A percentile compares a stretch with the other conserved stretches of the same genome.
phyloP scores from a whole-genome alignment of 768 basidiomycete species.

The Hericium alpestre region DNA sequence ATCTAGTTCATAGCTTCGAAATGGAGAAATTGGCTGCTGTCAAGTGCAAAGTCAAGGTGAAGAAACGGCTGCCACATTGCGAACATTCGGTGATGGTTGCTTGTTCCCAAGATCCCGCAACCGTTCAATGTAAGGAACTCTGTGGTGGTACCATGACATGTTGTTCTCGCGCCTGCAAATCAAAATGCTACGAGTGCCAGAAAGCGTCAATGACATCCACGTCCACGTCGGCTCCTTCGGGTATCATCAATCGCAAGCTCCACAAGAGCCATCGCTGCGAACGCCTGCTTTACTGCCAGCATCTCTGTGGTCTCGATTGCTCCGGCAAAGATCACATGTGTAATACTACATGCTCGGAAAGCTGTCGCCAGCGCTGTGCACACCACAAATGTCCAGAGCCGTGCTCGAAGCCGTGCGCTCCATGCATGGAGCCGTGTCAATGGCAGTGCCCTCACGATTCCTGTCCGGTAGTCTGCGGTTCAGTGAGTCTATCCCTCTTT shows the following conservation, averaged over 20 bases:
- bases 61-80: constrained; percentile 20
- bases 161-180: constrained; percentile 21
- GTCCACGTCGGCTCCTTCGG: background rate
- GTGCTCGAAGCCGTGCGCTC: constrained; percentile 23
- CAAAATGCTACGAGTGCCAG: constrained; percentile 22
- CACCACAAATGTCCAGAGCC: constrained; percentile 20
- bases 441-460: constrained; percentile 25
- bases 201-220: background rate
- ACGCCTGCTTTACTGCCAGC: constrained; percentile 21
- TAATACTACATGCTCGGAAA: constrained; percentile 16
- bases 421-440: constrained; percentile 25
- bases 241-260: constrained; percentile 1
- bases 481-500: constrained; percentile 17
- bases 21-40: constrained; percentile 15
- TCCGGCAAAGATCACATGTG: constrained; percentile 17
- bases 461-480: constrained; percentile 27
- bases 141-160: constrained; percentile 19
- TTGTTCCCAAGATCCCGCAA: constrained; percentile 12
- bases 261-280: constrained; percentile 23
- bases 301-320: constrained; percentile 22
- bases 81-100: constrained; percentile 18
- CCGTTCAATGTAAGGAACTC: constrained; percentile 13
- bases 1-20: constrained; percentile 13
- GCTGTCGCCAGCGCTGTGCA: constrained; percentile 19
- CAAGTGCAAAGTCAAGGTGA: constrained; percentile 16